Evolutionary conservation across 108 stramenopile species (phyloP), one percentile per base, ranked within the genome.

Genomic region (Skeletonema potamos): DNA sequence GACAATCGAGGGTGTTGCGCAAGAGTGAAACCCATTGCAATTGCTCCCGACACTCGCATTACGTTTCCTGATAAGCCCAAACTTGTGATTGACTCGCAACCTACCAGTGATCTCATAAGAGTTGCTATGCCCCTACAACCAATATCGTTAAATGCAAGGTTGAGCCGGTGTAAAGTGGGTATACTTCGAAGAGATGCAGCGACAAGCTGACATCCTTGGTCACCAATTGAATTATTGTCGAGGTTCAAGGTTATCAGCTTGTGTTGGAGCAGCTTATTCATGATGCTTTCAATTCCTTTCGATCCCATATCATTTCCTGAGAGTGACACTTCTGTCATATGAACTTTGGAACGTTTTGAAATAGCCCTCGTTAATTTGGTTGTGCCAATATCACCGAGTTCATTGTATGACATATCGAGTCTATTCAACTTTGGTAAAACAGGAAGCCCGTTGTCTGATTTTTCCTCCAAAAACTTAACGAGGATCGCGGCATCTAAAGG

Each of bases 221-320:
- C 94, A 6, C 94, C 90, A 65, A 95, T 95, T n/a, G 79, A 64
- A 44, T 95, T 95, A 54, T 91, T 92, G 71, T 94, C 93, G 11
- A 94, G 74, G 18, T 87, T 87, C 27, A 94, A 73, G 48, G 86
- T 91, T 7, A 88, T 72, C 43, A 94, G 74, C 24, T 87, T 89
- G 71, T 91, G 93, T 29, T 90, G 89, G 13, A 94, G 76, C 12
- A 94, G 69, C 64, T 87, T 90, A 70, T 90, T 94, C 93, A 94
- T 94, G 28, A 94, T 91, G 24, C 79, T 90, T 56, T 91, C 93
- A 36, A 91, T 87, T 15, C 90, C 89, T 33, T 75, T 70, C 10
- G 87, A 72, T 36, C 79, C 89, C 63, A 94, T 91, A 5, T 78
- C 61, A 63, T 94, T 94, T 27, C 80, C 84, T 12, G 89, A 89